Evolutionary conservation across 2,329 filamentous ascomycete genomes (phyloP).

Genomic region (Knoxdaviesia capensis): DNA sequence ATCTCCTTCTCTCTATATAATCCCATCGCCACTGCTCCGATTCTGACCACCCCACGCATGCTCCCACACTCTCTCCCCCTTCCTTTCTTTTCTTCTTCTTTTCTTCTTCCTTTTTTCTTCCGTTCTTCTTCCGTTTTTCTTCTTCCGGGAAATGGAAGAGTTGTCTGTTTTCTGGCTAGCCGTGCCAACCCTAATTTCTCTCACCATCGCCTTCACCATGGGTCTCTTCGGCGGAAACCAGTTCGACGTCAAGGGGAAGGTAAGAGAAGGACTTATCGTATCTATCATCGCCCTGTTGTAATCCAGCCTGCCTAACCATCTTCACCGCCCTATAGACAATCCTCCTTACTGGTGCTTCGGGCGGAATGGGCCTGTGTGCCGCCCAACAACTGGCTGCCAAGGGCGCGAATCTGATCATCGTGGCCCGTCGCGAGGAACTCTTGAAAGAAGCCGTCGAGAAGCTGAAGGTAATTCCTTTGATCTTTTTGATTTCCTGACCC

Average conservation of each 20-base stretch:
- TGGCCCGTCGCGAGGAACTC: constrained; percentile 58
- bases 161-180: constrained; percentile 7
- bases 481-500: constrained; percentile 1
- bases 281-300: background rate
- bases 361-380: constrained; percentile 70
- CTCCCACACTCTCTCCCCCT: too few species aligned
- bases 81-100: too few species aligned
- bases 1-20: too few species aligned
- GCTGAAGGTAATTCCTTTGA: constrained; percentile 43
- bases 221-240: constrained; percentile 50
- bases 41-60: too few species aligned
- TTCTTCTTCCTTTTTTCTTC: too few species aligned
- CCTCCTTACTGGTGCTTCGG: constrained; percentile 75
- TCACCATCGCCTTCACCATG: constrained; percentile 30
- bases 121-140: too few species aligned
- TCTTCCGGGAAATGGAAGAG: constrained; percentile 1
- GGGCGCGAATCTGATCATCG: constrained; percentile 72
- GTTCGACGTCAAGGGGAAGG: constrained; percentile 71
- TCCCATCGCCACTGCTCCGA: too few species aligned
- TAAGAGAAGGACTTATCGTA: constrained; percentile 16
- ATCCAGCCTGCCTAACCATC: background rate
- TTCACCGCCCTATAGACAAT: constrained; percentile 39
- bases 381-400: constrained; percentile 58
- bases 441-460: constrained; percentile 47
- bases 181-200: constrained; percentile 12